Percentiles rank a stretch among this genome's conserved stretches.
Evolutionary conservation across 306 rosid genomes (phyloP).

Genomic region (Hippophae tibetana): DNA sequence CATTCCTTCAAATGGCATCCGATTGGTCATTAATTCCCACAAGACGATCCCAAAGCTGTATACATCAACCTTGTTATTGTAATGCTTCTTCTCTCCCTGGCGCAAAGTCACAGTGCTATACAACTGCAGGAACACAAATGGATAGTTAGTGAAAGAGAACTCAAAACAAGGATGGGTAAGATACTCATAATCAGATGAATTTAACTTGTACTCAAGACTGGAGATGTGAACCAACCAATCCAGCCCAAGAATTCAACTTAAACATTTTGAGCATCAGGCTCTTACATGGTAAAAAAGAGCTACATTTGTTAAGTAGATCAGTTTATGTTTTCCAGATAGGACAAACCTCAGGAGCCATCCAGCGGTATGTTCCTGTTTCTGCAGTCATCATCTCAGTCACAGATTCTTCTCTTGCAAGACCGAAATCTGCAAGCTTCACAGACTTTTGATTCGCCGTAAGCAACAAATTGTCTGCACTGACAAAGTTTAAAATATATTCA

Average conservation of each 20-base stretch:
- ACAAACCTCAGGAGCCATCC: conserved; percentile 98
- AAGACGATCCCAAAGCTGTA: conserved; percentile 96
- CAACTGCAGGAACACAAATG: conserved; percentile 41
- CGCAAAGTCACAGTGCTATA: conserved; percentile 96
- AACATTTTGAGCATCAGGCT: too few species aligned
- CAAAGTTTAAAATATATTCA: conserved; percentile 4
- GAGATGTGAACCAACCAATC: background rate
- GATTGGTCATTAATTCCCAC: conserved; percentile 94
- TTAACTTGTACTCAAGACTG: background rate
- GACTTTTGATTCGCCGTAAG: conserved; percentile 80
- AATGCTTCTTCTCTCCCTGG: conserved; percentile 97
- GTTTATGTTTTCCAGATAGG: conserved; percentile 1
- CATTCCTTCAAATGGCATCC: conserved; percentile 99
- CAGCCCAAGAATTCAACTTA: too few species aligned
- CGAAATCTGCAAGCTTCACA: conserved; percentile 90
- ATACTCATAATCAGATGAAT: conserved; percentile 4
- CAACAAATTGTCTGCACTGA: conserved; percentile 73
- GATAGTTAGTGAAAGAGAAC: conserved; percentile 7
- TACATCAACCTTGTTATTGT: conserved; percentile 94
- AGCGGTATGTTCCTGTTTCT: conserved; percentile 92
- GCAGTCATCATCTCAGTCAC: conserved; percentile 99
- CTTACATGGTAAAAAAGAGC: background rate
- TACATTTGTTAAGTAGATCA: background rate
- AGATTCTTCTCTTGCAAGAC: conserved; percentile 94
- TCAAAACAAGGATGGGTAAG: background rate